phyloP scores from a whole-genome alignment of 768 basidiomycete species.

The Leccinum truebloodii region DNA sequence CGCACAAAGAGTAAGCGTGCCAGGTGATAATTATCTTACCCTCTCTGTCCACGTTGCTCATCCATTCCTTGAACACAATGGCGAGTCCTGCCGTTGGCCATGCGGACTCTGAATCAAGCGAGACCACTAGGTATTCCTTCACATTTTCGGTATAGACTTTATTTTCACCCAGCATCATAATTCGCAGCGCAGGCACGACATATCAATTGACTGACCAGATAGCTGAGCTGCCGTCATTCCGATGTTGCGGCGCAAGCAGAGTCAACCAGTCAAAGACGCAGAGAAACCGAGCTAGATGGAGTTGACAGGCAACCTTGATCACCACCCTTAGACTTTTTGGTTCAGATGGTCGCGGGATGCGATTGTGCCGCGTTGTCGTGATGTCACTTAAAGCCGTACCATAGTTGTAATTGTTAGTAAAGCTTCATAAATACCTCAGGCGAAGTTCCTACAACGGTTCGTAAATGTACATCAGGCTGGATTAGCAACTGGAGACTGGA shows the following conservation, averaged over 20 bases:
- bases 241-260: slow-evolving; percentile 29
- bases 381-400: background rate
- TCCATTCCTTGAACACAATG: no score
- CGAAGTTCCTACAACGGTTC: background rate
- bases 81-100: no score
- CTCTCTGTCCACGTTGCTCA: no score
- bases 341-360: background rate
- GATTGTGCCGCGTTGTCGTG: background rate
- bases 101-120: no score
- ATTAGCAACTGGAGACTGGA: background rate
- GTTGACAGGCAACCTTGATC: background rate
- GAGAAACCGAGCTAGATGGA: background rate
- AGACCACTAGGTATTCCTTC: no score
- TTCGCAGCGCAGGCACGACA: no score
- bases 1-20: no score
- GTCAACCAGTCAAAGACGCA: slow-evolving; percentile 8
- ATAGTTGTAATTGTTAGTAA: background rate
- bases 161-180: no score
- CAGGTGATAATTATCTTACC: no score
- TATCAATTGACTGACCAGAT: no score
- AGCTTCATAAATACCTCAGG: background rate
- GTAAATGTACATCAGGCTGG: background rate
- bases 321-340: no score
- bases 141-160: no score
- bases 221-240: slow-evolving; percentile 17